Evolutionary conservation across 2,329 filamentous ascomycete species (phyloP).

Genomic region (Cordyceps farinosa): DNA sequence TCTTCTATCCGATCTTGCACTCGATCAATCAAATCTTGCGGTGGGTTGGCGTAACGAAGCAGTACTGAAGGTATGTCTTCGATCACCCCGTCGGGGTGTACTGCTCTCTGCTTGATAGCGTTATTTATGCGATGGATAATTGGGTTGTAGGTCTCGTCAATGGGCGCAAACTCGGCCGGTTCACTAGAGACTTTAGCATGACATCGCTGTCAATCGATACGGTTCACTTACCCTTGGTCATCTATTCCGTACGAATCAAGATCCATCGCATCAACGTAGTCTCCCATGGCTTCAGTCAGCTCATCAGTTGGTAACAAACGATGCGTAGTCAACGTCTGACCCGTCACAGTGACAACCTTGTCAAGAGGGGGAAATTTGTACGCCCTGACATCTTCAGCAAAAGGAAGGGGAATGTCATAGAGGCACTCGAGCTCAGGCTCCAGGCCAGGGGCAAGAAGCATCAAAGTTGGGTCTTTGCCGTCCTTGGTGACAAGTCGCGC

Average conservation of each 20-base stretch:
- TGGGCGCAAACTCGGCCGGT: slow-evolving; percentile 63
- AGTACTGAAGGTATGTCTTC: slow-evolving; percentile 62
- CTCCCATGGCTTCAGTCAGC: slow-evolving; percentile 76
- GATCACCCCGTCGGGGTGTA: slow-evolving; percentile 64
- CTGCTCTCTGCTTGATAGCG: slow-evolving; percentile 77
- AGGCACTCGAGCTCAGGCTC: slow-evolving; percentile 79
- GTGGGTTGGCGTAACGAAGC: slow-evolving; percentile 69
- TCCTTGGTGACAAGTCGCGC: slow-evolving; percentile 84
- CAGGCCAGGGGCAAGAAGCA: slow-evolving; percentile 77
- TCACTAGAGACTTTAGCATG: slow-evolving; percentile 32
- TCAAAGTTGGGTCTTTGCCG: slow-evolving; percentile 69
- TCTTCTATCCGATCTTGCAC: slow-evolving; percentile 56
- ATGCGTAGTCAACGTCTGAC: slow-evolving; percentile 75
- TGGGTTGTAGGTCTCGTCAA: slow-evolving; percentile 82
- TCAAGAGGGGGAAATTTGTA: slow-evolving; percentile 92
- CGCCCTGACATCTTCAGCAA: slow-evolving; percentile 84
- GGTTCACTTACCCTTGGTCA: slow-evolving; percentile 62
- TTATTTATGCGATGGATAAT: slow-evolving; percentile 85
- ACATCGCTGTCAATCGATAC: too few relatives aligned
- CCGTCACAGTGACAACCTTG: slow-evolving; percentile 80
- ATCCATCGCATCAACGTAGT: slow-evolving; percentile 93
- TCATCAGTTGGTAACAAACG: slow-evolving; percentile 75
- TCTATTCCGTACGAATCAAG: slow-evolving; percentile 67
- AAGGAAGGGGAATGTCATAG: slow-evolving; percentile 85
- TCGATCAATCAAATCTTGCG: slow-evolving; percentile 59